phyloP scores from a whole-genome alignment of 306 rosid species.

The Pyrus bretschneideri region DNA sequence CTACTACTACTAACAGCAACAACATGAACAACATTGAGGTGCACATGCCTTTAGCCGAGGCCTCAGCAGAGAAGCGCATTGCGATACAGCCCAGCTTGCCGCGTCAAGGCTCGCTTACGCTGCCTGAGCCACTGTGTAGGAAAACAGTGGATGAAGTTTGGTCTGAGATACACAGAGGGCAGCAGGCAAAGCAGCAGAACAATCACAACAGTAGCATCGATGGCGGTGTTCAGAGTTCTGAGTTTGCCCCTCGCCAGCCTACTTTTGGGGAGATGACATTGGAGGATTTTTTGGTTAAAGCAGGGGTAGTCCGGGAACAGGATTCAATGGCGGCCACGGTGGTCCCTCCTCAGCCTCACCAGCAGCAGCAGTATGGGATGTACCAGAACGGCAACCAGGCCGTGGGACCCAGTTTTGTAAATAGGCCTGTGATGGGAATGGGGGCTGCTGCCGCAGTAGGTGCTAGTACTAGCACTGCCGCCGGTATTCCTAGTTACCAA shows the following conservation, averaged over 20 bases:
- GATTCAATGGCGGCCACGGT: background rate
- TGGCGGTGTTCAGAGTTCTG: slow-evolving; percentile 30
- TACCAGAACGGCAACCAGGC: slow-evolving; percentile 27
- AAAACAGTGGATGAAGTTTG: slow-evolving; percentile 95
- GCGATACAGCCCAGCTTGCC: slow-evolving; percentile 52
- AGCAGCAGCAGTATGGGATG: slow-evolving; percentile 36
- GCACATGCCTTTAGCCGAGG: slow-evolving; percentile 4
- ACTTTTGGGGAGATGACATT: slow-evolving; percentile 91
- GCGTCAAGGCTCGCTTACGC: slow-evolving; percentile 64
- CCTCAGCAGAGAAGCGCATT: slow-evolving; percentile 16
- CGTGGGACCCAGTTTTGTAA: slow-evolving; percentile 29
- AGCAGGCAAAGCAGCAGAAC: slow-evolving; percentile 17
- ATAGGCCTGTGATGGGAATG: slow-evolving; percentile 24
- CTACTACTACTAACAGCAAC: background rate
- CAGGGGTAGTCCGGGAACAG: slow-evolving; percentile 73
- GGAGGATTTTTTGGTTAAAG: slow-evolving; percentile 86
- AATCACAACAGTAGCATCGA: background rate
- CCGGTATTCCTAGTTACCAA: slow-evolving; percentile 31
- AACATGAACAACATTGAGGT: background rate
- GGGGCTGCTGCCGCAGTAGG: slow-evolving; percentile 16
- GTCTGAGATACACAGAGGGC: slow-evolving; percentile 67
- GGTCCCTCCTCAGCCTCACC: slow-evolving; percentile 8
- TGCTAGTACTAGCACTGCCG: slow-evolving; percentile 2
- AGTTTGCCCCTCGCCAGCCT: slow-evolving; percentile 57
- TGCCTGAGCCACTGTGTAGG: slow-evolving; percentile 66